phyloP scores from a whole-genome alignment of 176 grass and related monocot genomes.

The Eremochloa ophiuroides region DNA sequence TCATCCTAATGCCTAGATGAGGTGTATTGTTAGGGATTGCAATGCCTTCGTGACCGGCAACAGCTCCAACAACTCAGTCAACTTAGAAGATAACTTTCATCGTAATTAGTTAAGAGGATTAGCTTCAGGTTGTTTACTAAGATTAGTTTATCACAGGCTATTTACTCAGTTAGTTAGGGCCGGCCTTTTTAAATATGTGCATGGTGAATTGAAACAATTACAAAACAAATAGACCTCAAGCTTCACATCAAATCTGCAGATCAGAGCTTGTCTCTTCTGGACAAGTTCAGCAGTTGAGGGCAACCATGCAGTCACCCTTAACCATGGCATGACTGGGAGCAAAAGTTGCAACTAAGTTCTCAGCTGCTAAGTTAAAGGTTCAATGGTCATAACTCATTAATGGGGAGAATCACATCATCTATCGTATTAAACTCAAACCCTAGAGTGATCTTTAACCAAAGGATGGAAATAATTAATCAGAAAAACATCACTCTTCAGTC shows the following conservation, averaged over 20 bases:
- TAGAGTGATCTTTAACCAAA: neutral
- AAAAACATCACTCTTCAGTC: neutral
- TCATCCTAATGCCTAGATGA: too few relatives aligned
- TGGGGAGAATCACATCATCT: neutral
- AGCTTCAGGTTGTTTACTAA: neutral
- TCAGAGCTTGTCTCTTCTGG: neutral
- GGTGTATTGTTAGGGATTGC: too few relatives aligned
- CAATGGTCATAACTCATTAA: neutral
- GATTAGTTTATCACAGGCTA: too few relatives aligned
- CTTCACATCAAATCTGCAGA: neutral
- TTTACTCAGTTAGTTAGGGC: neutral
- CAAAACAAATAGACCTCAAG: neutral
- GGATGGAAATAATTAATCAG: neutral
- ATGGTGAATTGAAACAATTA: too few relatives aligned
- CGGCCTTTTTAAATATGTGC: neutral
- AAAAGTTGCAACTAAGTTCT: neutral
- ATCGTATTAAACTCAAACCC: neutral
- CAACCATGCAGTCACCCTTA: too few relatives aligned
- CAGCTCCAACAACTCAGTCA: too few relatives aligned
- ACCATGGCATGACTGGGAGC: neutral
- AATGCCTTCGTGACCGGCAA: too few relatives aligned
- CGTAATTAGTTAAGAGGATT: neutral
- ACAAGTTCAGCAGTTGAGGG: too few relatives aligned
- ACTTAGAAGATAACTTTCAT: too few relatives aligned
- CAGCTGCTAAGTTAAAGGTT: neutral